Conservation (phyloP, 2,329 filamentous ascomycete genomes). For the Penicillium aurantiogriseum region DNA sequence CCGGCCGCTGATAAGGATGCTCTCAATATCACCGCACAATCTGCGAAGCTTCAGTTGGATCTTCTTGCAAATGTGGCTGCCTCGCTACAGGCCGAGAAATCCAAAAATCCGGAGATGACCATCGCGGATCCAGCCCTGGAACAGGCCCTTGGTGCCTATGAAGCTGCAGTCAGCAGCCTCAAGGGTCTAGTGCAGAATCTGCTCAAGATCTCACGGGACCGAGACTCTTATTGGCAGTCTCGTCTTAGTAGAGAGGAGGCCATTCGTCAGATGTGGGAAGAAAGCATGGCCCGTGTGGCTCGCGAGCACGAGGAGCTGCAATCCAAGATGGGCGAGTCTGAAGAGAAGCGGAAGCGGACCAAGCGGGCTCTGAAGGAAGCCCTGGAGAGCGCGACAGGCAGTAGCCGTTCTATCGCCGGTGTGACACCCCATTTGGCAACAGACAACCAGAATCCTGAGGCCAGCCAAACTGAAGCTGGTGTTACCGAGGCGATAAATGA, state of each 20-base stretch:
- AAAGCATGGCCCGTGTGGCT: constrained; percentile 97
- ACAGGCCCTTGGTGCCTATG: constrained; percentile 80
- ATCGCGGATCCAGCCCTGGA: constrained; percentile 75
- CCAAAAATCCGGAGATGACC: constrained; percentile 65
- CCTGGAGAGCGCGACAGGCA: constrained; percentile 58
- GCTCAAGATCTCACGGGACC: constrained; percentile 86
- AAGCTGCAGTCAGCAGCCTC: constrained; percentile 83
- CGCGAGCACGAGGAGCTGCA: constrained; percentile 91
- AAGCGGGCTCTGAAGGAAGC: constrained; percentile 87
- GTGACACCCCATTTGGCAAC: constrained; percentile 26
- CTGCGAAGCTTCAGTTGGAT: constrained; percentile 87
- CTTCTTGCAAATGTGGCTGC: constrained; percentile 80
- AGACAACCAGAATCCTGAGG: constrained; percentile 30
- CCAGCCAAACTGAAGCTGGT: constrained; percentile 33
- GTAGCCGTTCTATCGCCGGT: constrained; percentile 38
- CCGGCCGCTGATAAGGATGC: constrained; percentile 81
- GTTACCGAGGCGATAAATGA: constrained; percentile 12
- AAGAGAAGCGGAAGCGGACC: constrained; percentile 83
- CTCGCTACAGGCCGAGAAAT: constrained; percentile 72
- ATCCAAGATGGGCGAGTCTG: constrained; percentile 80
- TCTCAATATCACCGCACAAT: constrained; percentile 95
- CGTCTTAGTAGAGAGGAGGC: constrained; percentile 87
- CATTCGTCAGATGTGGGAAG: constrained; percentile 95
- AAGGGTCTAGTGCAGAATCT: constrained; percentile 82
- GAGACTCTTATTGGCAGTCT: constrained; percentile 96